Evolutionary conservation across 306 rosid species (phyloP).

Genomic region (Fagus sylvatica): DNA sequence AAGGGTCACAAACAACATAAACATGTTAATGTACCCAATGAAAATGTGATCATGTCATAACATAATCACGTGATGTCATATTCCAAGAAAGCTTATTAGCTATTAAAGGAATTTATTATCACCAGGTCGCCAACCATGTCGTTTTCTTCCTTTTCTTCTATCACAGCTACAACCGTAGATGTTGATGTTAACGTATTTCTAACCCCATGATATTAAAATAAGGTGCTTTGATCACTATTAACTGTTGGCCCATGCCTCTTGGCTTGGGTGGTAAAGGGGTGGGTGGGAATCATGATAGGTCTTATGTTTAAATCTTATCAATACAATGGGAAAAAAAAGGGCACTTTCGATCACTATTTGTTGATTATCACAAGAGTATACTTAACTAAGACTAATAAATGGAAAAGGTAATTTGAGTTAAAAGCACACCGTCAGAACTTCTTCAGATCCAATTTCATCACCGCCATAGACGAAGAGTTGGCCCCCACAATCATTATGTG

Average conservation of each 20-base stretch:
- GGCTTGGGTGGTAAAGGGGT: not conserved
- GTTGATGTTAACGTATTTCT: not conserved
- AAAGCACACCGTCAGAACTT: conserved; percentile 68
- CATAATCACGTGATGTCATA: not conserved
- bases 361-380: conserved; percentile 14
- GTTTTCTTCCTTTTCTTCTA: not conserved
- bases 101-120: not conserved
- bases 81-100: not conserved
- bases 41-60: not conserved
- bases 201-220: not conserved
- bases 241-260: not conserved
- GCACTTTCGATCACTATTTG: not conserved
- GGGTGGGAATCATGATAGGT: not conserved
- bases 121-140: too few relatives aligned
- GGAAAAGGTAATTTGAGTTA: conserved; percentile 24
- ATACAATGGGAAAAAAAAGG: not conserved
- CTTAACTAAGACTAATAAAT: conserved; percentile 16
- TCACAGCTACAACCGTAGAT: not conserved
- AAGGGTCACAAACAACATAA: not conserved
- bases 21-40: not conserved
- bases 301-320: not conserved
- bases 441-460: conserved; percentile 77
- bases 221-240: not conserved
- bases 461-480: conserved; percentile 87
- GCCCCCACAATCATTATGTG: conserved; percentile 43